phyloP scores from a whole-genome alignment of 176 grass and related monocot species.

The Carex myosuroides region DNA sequence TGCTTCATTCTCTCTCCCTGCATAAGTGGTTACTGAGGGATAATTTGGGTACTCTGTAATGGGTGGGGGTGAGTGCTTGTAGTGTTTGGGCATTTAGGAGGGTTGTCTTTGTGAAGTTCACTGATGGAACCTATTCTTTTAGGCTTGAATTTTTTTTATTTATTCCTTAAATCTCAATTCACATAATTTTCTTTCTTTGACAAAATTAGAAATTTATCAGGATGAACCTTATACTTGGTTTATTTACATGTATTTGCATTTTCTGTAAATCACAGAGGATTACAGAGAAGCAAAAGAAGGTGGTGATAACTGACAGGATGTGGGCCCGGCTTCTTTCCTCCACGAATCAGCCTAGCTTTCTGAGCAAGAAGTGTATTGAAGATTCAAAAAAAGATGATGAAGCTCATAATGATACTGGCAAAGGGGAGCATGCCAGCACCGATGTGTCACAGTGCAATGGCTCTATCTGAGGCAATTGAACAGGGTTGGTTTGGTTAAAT shows the following conservation, averaged over 20 bases:
- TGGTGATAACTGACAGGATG: constrained; percentile 93
- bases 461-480: constrained; percentile 21
- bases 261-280: constrained; percentile 45
- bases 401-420: neutral
- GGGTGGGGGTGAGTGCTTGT: neutral
- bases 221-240: neutral
- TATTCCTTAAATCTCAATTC: neutral
- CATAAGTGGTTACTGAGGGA: neutral
- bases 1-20: neutral
- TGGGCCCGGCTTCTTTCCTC: constrained; percentile 92
- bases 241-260: neutral
- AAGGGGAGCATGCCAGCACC: constrained; percentile 41
- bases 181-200: neutral
- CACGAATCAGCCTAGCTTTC: constrained; percentile 86
- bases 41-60: neutral
- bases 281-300: constrained; percentile 83
- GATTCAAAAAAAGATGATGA: constrained; percentile 49
- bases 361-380: constrained; percentile 55
- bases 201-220: neutral
- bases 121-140: neutral
- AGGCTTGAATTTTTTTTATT: neutral
- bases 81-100: neutral
- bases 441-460: constrained; percentile 28
- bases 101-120: neutral
- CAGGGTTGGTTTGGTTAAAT: neutral